Conservation (phyloP, 1,284 basidiomycete genomes). For the Microbotryum silenes-acaulis region DNA sequence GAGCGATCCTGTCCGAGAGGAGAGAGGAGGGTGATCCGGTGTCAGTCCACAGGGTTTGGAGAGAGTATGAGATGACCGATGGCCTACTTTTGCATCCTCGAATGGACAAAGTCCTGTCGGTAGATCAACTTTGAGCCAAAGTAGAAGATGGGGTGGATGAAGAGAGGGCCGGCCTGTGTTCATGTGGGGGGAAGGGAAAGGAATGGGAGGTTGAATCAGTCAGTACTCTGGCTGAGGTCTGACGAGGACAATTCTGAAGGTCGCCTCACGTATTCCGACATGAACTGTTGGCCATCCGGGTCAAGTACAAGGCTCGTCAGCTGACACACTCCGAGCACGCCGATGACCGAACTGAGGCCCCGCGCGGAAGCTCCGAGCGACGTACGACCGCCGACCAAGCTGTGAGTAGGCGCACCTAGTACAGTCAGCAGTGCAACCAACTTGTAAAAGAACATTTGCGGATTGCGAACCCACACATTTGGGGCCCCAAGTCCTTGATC, state of each 20-base stretch:
- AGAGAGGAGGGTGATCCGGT: not conserved
- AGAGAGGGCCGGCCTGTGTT: constrained; percentile 68
- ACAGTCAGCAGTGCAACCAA: not conserved
- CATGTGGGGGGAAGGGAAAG: not conserved
- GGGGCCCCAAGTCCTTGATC: constrained; percentile 81
- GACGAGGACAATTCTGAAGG: not conserved
- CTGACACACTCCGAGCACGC: constrained; percentile 1
- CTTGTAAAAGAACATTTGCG: too few relatives aligned
- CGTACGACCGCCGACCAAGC: constrained; percentile 61
- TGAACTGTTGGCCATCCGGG: constrained; percentile 44
- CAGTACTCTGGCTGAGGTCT: not conserved
- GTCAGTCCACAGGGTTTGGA: not conserved
- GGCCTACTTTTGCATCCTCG: constrained; percentile 63
- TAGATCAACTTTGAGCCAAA: constrained; percentile 58
- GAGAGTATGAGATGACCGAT: constrained; percentile 24
- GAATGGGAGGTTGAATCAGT: not conserved
- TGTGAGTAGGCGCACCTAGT: constrained; percentile 5
- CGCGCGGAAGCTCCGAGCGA: not conserved
- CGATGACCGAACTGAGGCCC: not conserved
- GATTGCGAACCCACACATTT: constrained; percentile 49
- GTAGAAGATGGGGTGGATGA: constrained; percentile 86
- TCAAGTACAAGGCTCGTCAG: not conserved
- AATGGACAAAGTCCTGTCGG: constrained; percentile 60
- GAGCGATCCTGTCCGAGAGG: constrained; percentile 55
- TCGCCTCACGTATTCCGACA: constrained; percentile 72